Percentiles rank a stretch among this genome's conserved stretches.
Evolutionary conservation across 2,329 filamentous ascomycete genomes (phyloP).

Genomic region (Microdochium bolleyi): DNA sequence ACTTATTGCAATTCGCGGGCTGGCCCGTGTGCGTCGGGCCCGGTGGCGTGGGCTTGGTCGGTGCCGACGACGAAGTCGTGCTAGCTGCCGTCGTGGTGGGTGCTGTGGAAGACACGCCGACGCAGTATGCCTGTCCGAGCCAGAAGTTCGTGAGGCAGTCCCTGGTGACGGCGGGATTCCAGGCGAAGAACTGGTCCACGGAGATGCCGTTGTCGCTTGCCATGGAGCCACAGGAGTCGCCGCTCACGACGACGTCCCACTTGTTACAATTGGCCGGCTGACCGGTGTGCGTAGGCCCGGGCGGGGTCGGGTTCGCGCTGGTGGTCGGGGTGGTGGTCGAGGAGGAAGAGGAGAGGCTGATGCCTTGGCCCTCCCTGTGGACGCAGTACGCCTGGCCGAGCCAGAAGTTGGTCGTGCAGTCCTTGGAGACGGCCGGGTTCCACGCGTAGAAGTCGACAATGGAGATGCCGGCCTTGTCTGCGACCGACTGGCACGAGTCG

Average conservation of each 20-base stretch:
- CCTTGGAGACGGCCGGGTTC: constrained; percentile 7
- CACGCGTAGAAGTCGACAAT: constrained; percentile 5
- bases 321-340: constrained; percentile 1
- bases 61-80: background rate
- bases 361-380: constrained; percentile 1
- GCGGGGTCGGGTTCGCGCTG: constrained; percentile 3
- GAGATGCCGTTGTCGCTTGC: background rate
- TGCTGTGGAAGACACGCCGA: background rate
- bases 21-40: constrained; percentile 1
- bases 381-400: constrained; percentile 1
- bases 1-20: constrained; percentile 8
- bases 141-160: background rate
- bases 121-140: background rate
- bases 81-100: background rate
- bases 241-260: background rate
- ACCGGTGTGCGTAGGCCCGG: constrained; percentile 7
- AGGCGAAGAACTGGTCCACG: background rate
- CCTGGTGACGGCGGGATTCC: background rate
- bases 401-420: constrained; percentile 6
- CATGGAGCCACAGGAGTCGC: background rate
- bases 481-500: constrained; percentile 1
- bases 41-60: background rate
- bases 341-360: background rate
- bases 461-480: constrained; percentile 2
- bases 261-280: background rate